Conservation (phyloP, 768 basidiomycete genomes). For the Rickenella mellea region DNA sequence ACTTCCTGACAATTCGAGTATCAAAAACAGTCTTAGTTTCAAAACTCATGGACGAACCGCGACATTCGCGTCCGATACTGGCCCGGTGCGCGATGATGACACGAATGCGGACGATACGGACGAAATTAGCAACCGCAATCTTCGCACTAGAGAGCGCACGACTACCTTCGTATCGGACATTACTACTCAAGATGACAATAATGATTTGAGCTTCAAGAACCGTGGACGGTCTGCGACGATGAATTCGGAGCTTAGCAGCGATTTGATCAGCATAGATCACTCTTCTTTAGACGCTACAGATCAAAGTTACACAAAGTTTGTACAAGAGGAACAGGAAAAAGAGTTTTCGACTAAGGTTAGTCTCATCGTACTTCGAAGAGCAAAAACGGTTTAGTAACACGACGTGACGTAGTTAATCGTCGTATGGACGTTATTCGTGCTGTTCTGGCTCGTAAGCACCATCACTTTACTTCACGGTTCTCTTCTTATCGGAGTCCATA, state of each 20-base stretch:
- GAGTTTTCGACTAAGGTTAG: too few species aligned
- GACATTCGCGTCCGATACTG: too few species aligned
- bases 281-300: not conserved
- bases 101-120: constrained; percentile 46
- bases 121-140: constrained; percentile 38
- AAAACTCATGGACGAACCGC: too few species aligned
- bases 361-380: too few species aligned
- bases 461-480: not conserved
- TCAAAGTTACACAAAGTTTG: not conserved
- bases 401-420: constrained; percentile 33
- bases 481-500: constrained; percentile 14
- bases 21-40: too few species aligned
- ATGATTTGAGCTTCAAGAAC: too few species aligned
- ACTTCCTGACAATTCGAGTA: too few species aligned
- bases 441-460: constrained; percentile 65
- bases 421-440: constrained; percentile 51
- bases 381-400: constrained; percentile 48
- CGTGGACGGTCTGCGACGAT: too few species aligned
- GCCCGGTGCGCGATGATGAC: constrained; percentile 48
- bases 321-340: not conserved
- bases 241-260: not conserved
- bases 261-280: not conserved
- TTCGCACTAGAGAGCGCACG: too few species aligned
- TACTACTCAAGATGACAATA: too few species aligned
- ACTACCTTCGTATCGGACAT: too few species aligned